Base-by-base conservation (phyloP, 2,329 filamentous ascomycete genomes). In the Acarospora socialis region DNA sequence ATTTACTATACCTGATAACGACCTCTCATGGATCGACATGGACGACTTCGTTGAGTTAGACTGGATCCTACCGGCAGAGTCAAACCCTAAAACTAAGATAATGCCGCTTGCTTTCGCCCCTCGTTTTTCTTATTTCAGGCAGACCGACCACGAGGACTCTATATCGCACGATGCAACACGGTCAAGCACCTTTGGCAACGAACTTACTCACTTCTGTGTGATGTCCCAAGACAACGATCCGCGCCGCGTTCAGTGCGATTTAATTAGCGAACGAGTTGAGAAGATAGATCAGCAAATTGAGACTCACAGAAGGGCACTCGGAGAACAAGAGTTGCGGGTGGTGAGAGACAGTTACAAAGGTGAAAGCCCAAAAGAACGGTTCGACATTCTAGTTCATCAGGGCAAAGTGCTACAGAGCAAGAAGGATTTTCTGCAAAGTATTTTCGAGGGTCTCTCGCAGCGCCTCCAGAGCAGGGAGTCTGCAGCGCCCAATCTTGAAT, bases 41-140 rank as follows among this genome's bases (percentile, higher is more conserved):
- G 90, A 98, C 50, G 90, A 98, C 52, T 98, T 98, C 55, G 86
- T 98, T 18, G 90, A 98, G 53, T 62, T 98, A 14, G 92, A 94
- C 51, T 95, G 87, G 87, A 86, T 93, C 33, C 59, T 94, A 15
- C 87, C 87, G 1, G 79, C 82, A 9, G 82, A 92, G 49, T 73
- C 79, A 19, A 92, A 93, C 43, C 86, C 87, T 1, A 79, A 92
- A 43, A 95, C 87, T 1, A 86, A 90, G 53, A 98, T 98, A 27
- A 58, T 98, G 33, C 92, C 92, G 0, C 67, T 98, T 6, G 86
- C 81, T 0, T 95, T 77, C 47, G 82, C 87, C 13, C 92, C 90
- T n/a, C 73, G 90, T 1, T 81, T 98, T 48, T 95, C 90, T 0
- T 98, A 98, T 54, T 93, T 94, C 62, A 74, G 90, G 19, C 84